These are phyloP conservation scores for Sambucus nigra DNA, from an alignment of 129 eudicot genomes.

Conservation along the genomic window DNA sequence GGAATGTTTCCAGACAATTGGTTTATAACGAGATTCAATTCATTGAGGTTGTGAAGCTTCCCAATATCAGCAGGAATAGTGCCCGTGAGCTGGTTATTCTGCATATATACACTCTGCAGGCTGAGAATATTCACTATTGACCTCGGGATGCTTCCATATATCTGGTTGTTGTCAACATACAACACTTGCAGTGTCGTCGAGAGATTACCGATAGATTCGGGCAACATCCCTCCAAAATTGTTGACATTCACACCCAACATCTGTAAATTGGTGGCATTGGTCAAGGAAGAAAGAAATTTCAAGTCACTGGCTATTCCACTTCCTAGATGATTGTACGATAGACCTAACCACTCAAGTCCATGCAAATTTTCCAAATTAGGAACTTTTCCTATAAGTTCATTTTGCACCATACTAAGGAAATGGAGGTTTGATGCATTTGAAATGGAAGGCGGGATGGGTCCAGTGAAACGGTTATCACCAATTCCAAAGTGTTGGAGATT, in stretches of 20 bases:
- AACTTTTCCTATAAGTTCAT: constrained; percentile 1
- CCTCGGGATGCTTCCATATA: constrained; percentile 15
- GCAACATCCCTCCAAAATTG: constrained; percentile 14
- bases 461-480: constrained; percentile 1
- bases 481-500: background rate
- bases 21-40: background rate
- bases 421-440: constrained; percentile 23
- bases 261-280: constrained; percentile 6
- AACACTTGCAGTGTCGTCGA: background rate
- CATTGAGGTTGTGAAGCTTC: background rate
- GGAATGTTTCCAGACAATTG: constrained; percentile 12
- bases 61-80: constrained; percentile 15
- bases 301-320: constrained; percentile 9
- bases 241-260: background rate
- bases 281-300: constrained; percentile 15
- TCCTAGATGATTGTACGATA: constrained; percentile 9
- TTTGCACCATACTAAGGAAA: too few species aligned
- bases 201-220: constrained; percentile 9
- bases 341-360: constrained; percentile 1
- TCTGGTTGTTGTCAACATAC: background rate
- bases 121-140: constrained; percentile 14
- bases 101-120: background rate
- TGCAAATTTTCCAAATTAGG: constrained; percentile 9
- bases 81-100: background rate
- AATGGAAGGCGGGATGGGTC: constrained; percentile 7